Evolutionary conservation across 2,329 filamentous ascomycete genomes (phyloP).

Genomic region (Trichoderma afroharzianum): DNA sequence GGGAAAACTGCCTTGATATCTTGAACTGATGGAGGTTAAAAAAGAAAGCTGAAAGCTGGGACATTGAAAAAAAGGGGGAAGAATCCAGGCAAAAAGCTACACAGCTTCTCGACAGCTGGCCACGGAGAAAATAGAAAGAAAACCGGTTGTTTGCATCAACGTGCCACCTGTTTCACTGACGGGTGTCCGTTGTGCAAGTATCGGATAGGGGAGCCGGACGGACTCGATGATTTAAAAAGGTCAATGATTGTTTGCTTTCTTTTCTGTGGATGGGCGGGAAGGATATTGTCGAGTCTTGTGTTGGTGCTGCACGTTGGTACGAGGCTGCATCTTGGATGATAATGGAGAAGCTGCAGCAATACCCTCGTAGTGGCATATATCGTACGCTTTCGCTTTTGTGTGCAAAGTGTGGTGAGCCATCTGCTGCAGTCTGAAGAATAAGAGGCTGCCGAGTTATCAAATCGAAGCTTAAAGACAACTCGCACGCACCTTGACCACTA

Average conservation of each 20-base stretch:
- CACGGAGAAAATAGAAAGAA: not conserved
- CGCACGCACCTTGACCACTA: not conserved
- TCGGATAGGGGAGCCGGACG: not conserved
- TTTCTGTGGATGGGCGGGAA: not conserved
- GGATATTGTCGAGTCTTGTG: not conserved
- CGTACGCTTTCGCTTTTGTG: not conserved
- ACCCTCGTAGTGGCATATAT: not conserved
- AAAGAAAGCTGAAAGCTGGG: not conserved
- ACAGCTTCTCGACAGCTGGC: not conserved
- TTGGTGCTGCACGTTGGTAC: not conserved
- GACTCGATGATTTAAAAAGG: not conserved
- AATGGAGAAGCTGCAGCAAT: not conserved
- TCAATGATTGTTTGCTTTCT: not conserved
- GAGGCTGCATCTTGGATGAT: not conserved
- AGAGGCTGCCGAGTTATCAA: not conserved
- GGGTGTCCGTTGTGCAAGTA: not conserved
- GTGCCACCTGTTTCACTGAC: not conserved
- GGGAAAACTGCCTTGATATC: not conserved
- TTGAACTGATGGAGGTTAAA: not conserved
- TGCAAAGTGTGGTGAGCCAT: not conserved
- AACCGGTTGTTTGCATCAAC: not conserved
- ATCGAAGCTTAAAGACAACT: not conserved
- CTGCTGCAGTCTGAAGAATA: not conserved
- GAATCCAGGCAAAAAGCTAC: not conserved
- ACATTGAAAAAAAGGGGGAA: not conserved